Conservation (phyloP, 257 asterid genomes). For the Solanum boliviense region DNA sequence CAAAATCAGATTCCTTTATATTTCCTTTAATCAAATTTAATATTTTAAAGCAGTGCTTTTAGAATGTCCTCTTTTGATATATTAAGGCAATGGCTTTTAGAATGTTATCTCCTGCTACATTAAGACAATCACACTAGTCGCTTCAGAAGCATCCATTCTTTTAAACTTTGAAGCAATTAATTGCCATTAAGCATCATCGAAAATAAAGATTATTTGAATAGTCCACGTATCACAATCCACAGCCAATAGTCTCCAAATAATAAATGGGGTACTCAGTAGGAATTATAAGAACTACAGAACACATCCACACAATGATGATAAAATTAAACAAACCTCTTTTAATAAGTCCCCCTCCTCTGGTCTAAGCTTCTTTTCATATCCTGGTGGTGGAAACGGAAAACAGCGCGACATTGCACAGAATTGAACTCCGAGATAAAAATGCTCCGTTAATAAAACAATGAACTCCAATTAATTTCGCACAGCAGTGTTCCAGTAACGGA, state of each 20-base stretch:
- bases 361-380: slow-evolving; percentile 64
- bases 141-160: neutral
- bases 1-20: neutral
- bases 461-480: slow-evolving; percentile 29
- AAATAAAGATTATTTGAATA: neutral
- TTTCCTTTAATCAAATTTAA: neutral
- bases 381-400: slow-evolving; percentile 92
- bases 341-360: slow-evolving; percentile 46
- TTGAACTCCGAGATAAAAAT: slow-evolving; percentile 5
- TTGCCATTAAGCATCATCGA: neutral
- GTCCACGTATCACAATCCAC: neutral
- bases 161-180: neutral
- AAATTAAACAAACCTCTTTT: slow-evolving; percentile 52
- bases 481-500: slow-evolving; percentile 31
- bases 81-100: neutral
- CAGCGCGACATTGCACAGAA: slow-evolving; percentile 92
- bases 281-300: neutral
- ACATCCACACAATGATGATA: neutral
- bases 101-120: neutral
- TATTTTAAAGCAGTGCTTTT: neutral
- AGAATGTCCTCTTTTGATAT: neutral
- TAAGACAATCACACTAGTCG: neutral
- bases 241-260: neutral
- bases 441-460: slow-evolving; percentile 15
- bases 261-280: neutral